Percentiles rank a stretch among this genome's conserved stretches.
These are phyloP conservation scores for Ensete glaucum DNA, from an alignment of 176 grass and related monocot species.

Conservation along the genomic window DNA sequence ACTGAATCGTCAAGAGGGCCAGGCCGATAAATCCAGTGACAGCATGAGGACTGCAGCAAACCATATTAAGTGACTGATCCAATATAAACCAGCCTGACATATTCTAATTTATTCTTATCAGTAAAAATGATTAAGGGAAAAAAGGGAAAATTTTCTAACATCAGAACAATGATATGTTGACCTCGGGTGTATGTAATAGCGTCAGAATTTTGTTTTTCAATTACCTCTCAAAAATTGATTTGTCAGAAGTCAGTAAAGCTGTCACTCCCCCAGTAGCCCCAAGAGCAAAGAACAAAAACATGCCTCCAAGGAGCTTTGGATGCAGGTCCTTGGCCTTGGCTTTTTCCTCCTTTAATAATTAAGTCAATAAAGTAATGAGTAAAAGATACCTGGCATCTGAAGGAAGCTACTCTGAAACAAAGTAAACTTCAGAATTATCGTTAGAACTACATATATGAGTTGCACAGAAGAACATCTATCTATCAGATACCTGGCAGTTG, in stretches of 20 bases:
- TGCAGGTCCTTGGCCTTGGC: constrained; percentile 91
- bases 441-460: background rate
- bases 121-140: background rate
- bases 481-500: no score
- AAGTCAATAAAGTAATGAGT: background rate
- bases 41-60: constrained; percentile 63
- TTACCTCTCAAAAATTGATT: constrained; percentile 96
- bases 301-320: constrained; percentile 78
- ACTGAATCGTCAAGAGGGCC: constrained; percentile 52
- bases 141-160: background rate
- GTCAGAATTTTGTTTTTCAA: background rate
- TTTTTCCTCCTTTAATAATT: constrained; percentile 64
- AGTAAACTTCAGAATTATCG: background rate
- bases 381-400: background rate
- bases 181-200: no score
- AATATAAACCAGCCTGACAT: background rate
- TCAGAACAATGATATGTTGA: background rate
- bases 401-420: background rate
- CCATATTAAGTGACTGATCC: background rate
- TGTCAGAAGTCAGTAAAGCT: constrained; percentile 70
- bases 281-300: constrained; percentile 95
- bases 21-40: constrained; percentile 60
- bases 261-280: constrained; percentile 77
- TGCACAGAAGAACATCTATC: background rate
- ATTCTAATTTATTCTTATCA: background rate